Base-by-base conservation (phyloP, 345 rosid genomes). In the Draba incana region DNA sequence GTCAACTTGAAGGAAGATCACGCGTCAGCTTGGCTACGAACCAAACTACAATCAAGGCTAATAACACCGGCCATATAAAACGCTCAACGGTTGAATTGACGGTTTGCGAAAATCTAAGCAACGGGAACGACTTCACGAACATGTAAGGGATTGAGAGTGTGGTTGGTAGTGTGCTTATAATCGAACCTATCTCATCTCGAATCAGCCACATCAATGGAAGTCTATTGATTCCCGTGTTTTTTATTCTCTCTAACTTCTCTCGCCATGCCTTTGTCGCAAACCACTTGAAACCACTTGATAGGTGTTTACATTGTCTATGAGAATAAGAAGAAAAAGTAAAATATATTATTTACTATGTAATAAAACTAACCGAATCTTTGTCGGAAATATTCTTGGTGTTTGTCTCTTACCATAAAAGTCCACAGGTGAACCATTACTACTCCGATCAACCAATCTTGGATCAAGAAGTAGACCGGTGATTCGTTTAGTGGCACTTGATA, bases 401-500 rank as follows among this genome's bases (percentile, higher is more conserved):
- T 52, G 60, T 52, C 3, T 70, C 78, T 67, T 57, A 74, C 77
- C 77, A 74, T 12, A 9, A 31, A 1, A 38, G 7, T 27, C 72
- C 72, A 74, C 1, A 35, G 33, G 41, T 50, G 55, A 41, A 74
- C 68, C 49, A 66, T 35, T 27, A 52, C 41, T 33, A 66, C 27
- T 30, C 77, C 77, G 0, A 66, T 41, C 15, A 66, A n/a, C 72
- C 72, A 66, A 58, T 74, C 68, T 52, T 66, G 67, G 30, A 50
- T 2, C 77, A 50, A 50, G 42, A 43, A 43, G 8, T 39, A 46
- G 9, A 74, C 37, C 3, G 78, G 73, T 51, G 60, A 27, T 57
- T 73, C 72, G 43, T 57, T 15, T 51, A 60, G 14, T 6, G 73
- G 44, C 28, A 67, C 73, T 27, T 56, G 48, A 23, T 15, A 43